These are phyloP conservation scores for Sanghuangporus baumii DNA, from an alignment of 1,284 basidiomycete species.

Conservation along the genomic window DNA sequence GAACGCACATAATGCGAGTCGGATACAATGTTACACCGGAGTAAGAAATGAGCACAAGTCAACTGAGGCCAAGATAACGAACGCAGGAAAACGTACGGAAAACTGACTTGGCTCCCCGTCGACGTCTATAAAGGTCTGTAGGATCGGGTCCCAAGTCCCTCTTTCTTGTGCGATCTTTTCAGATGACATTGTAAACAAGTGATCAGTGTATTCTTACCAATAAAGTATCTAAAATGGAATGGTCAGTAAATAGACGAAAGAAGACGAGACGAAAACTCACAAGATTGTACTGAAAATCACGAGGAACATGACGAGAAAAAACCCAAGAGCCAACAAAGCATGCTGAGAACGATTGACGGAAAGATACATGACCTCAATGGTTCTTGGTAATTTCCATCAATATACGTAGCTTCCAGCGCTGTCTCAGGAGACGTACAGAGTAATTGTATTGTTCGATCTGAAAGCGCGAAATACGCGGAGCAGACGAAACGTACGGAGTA, in stretches of 20 bases:
- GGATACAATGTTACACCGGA: neutral
- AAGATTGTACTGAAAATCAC: conserved; percentile 83
- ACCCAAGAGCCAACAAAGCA: conserved; percentile 77
- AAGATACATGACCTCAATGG: conserved; percentile 91
- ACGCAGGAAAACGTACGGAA: conserved; percentile 38
- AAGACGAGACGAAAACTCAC: conserved; percentile 35
- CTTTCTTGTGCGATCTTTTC: conserved; percentile 41
- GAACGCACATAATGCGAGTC: conserved; percentile 44
- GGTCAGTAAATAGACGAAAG: neutral
- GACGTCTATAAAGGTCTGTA: conserved; percentile 76
- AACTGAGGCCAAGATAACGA: neutral
- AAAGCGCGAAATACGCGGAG: conserved; percentile 85
- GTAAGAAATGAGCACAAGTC: neutral
- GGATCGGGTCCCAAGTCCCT: conserved; percentile 76
- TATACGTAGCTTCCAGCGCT: neutral
- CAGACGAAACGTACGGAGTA: conserved; percentile 76
- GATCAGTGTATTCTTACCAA: neutral
- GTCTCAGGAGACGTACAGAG: conserved; percentile 49
- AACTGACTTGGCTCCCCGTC: conserved; percentile 80
- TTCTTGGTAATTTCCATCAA: conserved; percentile 37
- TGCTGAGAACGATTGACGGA: conserved; percentile 83
- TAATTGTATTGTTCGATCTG: conserved; percentile 74
- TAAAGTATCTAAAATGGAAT: neutral
- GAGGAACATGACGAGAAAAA: conserved; percentile 85
- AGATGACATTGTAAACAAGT: neutral